These are phyloP conservation scores for Hygrocybe coccinea DNA, from an alignment of 768 basidiomycete genomes.

Conservation along the genomic window DNA sequence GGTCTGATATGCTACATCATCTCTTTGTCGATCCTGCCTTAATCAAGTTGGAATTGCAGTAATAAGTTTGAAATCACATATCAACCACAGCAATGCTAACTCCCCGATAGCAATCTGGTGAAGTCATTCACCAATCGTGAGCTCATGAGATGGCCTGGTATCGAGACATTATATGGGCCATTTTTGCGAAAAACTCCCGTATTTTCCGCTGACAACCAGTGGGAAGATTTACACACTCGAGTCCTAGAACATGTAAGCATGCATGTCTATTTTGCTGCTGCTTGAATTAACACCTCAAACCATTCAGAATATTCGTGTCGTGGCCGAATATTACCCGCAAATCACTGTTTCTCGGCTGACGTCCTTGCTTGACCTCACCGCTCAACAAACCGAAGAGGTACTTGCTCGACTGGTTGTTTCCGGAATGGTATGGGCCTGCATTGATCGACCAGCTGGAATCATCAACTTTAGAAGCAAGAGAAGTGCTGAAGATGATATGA, in stretches of 20 bases:
- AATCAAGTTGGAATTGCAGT: slow-evolving; percentile 75
- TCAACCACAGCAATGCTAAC: slow-evolving; percentile 13
- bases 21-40: slow-evolving; percentile 75
- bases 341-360: slow-evolving; percentile 82
- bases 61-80: slow-evolving; percentile 44
- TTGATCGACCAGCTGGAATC: slow-evolving; percentile 87
- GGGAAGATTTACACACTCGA: slow-evolving; percentile 93
- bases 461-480: slow-evolving; percentile 82
- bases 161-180: slow-evolving; percentile 81
- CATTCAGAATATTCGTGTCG: slow-evolving; percentile 86
- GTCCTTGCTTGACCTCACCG: slow-evolving; percentile 78
- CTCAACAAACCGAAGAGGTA: slow-evolving; percentile 79
- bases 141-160: slow-evolving; percentile 95
- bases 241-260: slow-evolving; percentile 90
- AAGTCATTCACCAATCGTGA: slow-evolving; percentile 93
- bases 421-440: slow-evolving; percentile 88
- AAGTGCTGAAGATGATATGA: slow-evolving; percentile 89
- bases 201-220: slow-evolving; percentile 72
- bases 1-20: slow-evolving; percentile 93
- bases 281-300: slow-evolving; percentile 1
- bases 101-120: slow-evolving; percentile 66
- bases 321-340: slow-evolving; percentile 91
- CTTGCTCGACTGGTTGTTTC: slow-evolving; percentile 88
- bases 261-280: slow-evolving; percentile 9
- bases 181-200: slow-evolving; percentile 77